These are phyloP conservation scores for Trypanosoma caninum DNA, from an alignment of 208 protist species.

Conservation along the genomic window DNA sequence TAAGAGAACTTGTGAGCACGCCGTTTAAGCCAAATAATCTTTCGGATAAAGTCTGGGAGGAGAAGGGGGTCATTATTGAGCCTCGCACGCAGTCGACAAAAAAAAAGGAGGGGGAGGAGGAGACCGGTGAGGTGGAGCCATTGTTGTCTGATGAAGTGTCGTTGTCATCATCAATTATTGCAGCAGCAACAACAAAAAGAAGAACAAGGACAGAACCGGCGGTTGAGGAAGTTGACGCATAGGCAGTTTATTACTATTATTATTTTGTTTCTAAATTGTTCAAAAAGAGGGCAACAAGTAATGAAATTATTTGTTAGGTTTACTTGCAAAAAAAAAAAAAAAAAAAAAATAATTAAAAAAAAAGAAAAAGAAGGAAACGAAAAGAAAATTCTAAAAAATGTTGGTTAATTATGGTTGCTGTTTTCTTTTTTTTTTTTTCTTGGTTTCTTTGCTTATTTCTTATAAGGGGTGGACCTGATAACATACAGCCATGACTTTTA, in stretches of 20 bases:
- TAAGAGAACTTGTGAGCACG: conserved; percentile 55
- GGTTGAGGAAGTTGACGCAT: neutral
- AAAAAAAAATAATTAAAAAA: neutral
- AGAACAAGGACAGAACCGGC: neutral
- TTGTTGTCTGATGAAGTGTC: no score
- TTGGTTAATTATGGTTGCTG: neutral
- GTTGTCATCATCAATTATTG: neutral
- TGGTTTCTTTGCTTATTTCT: neutral
- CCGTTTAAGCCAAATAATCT: conserved; percentile 48
- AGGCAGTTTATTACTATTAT: neutral
- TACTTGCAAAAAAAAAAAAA: neutral
- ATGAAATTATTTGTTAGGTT: no score
- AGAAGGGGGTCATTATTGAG: conserved; percentile 48
- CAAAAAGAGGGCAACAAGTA: no score
- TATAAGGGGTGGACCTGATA: no score
- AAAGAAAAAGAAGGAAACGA: neutral
- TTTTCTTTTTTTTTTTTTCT: neutral
- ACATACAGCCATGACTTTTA: no score
- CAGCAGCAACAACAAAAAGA: neutral
- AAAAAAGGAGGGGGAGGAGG: neutral
- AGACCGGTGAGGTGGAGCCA: no score
- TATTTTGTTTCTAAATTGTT: no score
- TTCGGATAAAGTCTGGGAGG: conserved; percentile 38
- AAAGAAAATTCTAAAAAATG: neutral
- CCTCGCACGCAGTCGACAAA: conserved; percentile 21